Percentiles rank a stretch among this genome's conserved stretches.
Conservation (phyloP, 2,329 filamentous ascomycete species). For the Fusarium clavum region DNA sequence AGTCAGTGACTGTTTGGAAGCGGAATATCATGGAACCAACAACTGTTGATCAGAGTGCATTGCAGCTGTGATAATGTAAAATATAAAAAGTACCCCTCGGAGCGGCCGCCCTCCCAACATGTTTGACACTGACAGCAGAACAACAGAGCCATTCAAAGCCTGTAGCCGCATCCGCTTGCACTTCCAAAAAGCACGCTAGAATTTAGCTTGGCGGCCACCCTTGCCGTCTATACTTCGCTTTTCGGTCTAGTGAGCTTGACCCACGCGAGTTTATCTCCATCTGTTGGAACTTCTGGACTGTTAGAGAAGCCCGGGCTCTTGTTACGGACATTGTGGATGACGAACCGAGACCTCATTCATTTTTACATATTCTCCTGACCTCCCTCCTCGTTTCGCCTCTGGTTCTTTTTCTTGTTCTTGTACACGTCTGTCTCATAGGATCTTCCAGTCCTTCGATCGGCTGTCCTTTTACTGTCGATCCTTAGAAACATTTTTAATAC, state of each 20-base stretch:
- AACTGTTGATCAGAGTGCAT: background rate
- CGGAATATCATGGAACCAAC: background rate
- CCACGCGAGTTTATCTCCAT: slow-evolving; percentile 43
- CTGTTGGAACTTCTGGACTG: background rate
- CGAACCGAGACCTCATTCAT: slow-evolving; percentile 24
- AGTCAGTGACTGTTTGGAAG: slow-evolving; percentile 7
- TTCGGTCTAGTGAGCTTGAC: slow-evolving; percentile 28
- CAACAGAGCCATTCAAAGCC: slow-evolving; percentile 15
- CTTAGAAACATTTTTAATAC: slow-evolving; percentile 37
- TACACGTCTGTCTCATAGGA: slow-evolving; percentile 20
- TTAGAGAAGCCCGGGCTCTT: background rate
- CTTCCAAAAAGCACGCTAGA: slow-evolving; percentile 33
- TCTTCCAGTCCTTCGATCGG: slow-evolving; percentile 10
- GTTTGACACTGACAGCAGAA: slow-evolving; percentile 5
- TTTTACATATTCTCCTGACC: slow-evolving; percentile 33
- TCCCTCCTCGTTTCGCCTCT: slow-evolving; percentile 21
- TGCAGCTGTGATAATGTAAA: background rate
- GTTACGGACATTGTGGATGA: slow-evolving; percentile 2
- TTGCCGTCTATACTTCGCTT: slow-evolving; percentile 32
- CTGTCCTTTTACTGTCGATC: slow-evolving; percentile 38
- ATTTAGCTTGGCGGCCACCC: slow-evolving; percentile 21
- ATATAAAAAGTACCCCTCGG: background rate
- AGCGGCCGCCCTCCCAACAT: slow-evolving; percentile 30
- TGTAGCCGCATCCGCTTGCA: slow-evolving; percentile 32
- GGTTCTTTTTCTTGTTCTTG: background rate